Conservation (phyloP, 2,329 filamentous ascomycete genomes). For the Sarocladium brachiariae region DNA sequence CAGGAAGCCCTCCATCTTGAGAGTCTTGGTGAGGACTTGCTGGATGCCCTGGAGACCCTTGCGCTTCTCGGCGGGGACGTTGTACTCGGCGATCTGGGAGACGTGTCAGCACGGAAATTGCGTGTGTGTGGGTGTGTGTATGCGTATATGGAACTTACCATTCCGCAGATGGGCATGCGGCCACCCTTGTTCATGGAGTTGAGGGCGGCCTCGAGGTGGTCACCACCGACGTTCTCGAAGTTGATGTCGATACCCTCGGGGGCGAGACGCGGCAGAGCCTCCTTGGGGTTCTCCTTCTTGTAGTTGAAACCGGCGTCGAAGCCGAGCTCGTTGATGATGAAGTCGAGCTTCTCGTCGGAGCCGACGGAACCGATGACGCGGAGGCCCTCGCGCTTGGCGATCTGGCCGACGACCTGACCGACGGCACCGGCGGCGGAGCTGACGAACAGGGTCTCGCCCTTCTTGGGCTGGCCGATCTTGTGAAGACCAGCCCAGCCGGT, state of each 20-base stretch:
- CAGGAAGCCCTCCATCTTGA: constrained; percentile 72
- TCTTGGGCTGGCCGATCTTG: constrained; percentile 56
- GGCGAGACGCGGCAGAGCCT: constrained; percentile 63
- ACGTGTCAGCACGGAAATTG: no score
- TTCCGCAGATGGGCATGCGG: constrained; percentile 57
- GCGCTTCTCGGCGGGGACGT: constrained; percentile 42
- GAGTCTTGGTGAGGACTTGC: constrained; percentile 57
- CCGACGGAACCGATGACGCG: constrained; percentile 76
- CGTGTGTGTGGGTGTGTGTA: no score
- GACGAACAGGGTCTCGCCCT: constrained; percentile 73
- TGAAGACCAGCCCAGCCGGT: constrained; percentile 65
- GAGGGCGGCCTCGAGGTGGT: constrained; percentile 42
- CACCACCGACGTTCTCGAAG: constrained; percentile 48
- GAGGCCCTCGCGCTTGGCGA: constrained; percentile 75
- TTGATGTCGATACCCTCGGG: constrained; percentile 70
- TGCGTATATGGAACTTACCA: constrained; percentile 35
- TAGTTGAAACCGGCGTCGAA: constrained; percentile 72
- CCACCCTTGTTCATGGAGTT: constrained; percentile 51
- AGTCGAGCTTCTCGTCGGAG: constrained; percentile 71
- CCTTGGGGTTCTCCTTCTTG: constrained; percentile 67
- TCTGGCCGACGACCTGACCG: constrained; percentile 74
- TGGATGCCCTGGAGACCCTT: constrained; percentile 63
- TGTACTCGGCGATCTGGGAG: constrained; percentile 72
- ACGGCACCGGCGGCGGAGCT: constrained; percentile 75
- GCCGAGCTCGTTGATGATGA: constrained; percentile 43